A percentile compares a stretch with the other conserved stretches of the same genome.
Evolutionary conservation across 2,329 filamentous ascomycete genomes (phyloP).

Genomic region (Cladophialophora bantiana): DNA sequence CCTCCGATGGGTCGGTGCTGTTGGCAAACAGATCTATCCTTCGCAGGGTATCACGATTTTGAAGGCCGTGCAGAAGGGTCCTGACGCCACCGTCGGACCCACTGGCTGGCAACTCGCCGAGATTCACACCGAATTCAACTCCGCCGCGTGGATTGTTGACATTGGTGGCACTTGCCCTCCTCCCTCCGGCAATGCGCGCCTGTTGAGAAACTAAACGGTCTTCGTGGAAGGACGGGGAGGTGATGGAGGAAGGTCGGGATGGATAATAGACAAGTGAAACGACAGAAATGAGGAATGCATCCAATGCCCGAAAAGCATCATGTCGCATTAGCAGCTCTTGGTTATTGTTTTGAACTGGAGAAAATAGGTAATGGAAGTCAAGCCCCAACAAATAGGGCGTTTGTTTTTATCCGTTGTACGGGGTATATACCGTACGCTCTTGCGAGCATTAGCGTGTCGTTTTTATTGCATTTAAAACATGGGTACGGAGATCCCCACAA

Average conservation of each 20-base stretch:
- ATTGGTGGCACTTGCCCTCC: constrained; percentile 35
- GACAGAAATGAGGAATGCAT: constrained; percentile 7
- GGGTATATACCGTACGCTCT: neutral
- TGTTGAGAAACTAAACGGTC: constrained; percentile 13
- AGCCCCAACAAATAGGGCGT: neutral
- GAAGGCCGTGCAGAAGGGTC: constrained; percentile 32
- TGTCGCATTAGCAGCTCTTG: constrained; percentile 7
- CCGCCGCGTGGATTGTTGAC: constrained; percentile 35
- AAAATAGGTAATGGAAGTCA: constrained; percentile 7
- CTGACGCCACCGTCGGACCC: constrained; percentile 27
- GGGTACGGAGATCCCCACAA: constrained; percentile 16
- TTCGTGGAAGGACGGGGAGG: neutral
- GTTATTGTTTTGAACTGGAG: neutral
- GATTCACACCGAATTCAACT: constrained; percentile 49
- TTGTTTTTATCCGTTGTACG: neutral
- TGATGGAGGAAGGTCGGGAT: neutral
- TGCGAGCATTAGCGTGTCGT: constrained; percentile 17
- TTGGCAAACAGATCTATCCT: constrained; percentile 29
- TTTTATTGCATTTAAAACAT: neutral
- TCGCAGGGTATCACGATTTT: constrained; percentile 47
- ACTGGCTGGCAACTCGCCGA: constrained; percentile 44
- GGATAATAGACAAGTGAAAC: neutral
- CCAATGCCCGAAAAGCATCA: constrained; percentile 1
- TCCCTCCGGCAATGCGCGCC: constrained; percentile 17
- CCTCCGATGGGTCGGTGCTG: constrained; percentile 45